phyloP scores from a whole-genome alignment of 2,329 filamentous ascomycete genomes.

The Neofusicoccum kwambonambiense region DNA sequence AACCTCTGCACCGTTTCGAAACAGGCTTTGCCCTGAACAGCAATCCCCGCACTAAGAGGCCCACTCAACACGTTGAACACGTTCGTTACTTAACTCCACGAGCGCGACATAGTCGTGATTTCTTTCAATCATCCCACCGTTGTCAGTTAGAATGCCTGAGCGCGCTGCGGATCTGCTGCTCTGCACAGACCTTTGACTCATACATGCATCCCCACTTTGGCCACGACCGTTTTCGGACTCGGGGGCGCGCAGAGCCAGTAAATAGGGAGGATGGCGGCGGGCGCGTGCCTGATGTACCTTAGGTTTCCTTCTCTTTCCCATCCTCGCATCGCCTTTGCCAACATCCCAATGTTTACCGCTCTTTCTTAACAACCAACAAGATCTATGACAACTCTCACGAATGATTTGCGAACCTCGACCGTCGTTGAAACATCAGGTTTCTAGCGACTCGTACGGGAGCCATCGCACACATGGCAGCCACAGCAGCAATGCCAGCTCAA shows the following conservation, averaged over 20 bases:
- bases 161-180: slow-evolving; percentile 17
- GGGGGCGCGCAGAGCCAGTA: slow-evolving; percentile 5
- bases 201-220: slow-evolving; percentile 36
- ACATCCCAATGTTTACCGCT: slow-evolving; percentile 14
- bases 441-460: slow-evolving; percentile 17
- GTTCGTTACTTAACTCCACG: slow-evolving; percentile 14
- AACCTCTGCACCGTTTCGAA: background rate
- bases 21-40: background rate
- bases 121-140: slow-evolving; percentile 21
- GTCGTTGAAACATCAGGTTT: slow-evolving; percentile 22
- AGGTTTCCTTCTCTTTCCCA: slow-evolving; percentile 24
- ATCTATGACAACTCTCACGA: slow-evolving; percentile 21
- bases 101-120: slow-evolving; percentile 44
- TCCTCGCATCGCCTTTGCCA: slow-evolving; percentile 1
- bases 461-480: slow-evolving; percentile 31
- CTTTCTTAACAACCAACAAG: background rate
- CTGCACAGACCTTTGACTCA: slow-evolving; percentile 38
- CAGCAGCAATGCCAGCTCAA: slow-evolving; percentile 37
- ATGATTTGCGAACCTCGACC: slow-evolving; percentile 38
- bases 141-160: slow-evolving; percentile 32
- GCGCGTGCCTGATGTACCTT: slow-evolving; percentile 32
- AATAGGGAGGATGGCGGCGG: slow-evolving; percentile 24
- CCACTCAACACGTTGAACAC: slow-evolving; percentile 15
- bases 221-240: slow-evolving; percentile 7
- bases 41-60: background rate